Conservation (phyloP, 345 rosid species). For the Salix caprea region DNA sequence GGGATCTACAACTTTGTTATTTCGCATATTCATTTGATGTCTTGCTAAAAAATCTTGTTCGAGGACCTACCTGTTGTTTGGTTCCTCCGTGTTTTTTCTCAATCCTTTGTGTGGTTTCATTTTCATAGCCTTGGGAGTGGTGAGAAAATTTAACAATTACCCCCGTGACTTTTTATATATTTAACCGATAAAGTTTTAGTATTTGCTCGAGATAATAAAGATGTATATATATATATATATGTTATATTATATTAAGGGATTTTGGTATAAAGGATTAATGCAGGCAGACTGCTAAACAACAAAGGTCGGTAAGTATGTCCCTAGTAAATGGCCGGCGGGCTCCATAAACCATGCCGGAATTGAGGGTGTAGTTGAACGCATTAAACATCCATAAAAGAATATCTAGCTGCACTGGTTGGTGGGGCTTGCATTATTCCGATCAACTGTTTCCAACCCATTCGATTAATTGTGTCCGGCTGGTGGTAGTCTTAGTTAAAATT, state of each 20-base stretch:
- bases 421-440: background rate
- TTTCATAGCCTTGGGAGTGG: no score
- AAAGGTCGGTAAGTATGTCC: background rate
- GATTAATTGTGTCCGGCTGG: background rate
- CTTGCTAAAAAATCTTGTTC: background rate
- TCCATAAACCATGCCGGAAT: slow-evolving; percentile 3
- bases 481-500: background rate
- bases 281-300: background rate
- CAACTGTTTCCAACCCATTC: background rate
- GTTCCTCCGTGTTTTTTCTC: slow-evolving; percentile 5
- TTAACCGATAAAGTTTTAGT: no score
- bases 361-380: slow-evolving; percentile 4
- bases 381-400: background rate
- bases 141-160: no score
- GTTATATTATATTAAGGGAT: background rate
- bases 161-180: no score
- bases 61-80: slow-evolving; percentile 7
- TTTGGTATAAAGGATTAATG: background rate
- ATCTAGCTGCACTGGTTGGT: background rate
- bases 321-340: background rate
- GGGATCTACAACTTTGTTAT: background rate
- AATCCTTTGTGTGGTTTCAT: background rate
- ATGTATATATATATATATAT: no score
- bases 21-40: background rate
- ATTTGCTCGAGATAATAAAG: no score